Evolutionary conservation across 1,284 basidiomycete genomes (phyloP).

Genomic region (Tilletiaria anomala): DNA sequence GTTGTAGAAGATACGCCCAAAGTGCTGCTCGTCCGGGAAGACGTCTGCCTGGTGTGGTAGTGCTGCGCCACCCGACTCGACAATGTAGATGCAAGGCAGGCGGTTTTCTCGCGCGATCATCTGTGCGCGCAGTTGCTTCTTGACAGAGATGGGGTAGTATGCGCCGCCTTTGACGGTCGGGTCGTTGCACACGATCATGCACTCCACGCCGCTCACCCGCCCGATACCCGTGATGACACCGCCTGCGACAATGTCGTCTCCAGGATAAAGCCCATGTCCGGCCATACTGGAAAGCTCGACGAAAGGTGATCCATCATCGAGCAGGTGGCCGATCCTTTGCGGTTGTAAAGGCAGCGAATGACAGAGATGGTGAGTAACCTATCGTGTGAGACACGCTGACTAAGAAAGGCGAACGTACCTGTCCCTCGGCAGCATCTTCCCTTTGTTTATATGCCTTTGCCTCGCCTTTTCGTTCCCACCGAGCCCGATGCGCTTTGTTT

Average conservation of each 20-base stretch:
- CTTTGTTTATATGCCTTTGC: slow-evolving; percentile 60
- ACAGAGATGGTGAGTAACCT: neutral
- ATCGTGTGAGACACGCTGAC: neutral
- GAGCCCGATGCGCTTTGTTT: slow-evolving; percentile 23
- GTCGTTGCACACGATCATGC: slow-evolving; percentile 81
- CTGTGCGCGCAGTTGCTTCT: slow-evolving; percentile 88
- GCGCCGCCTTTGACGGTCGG: slow-evolving; percentile 43
- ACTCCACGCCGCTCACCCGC: slow-evolving; percentile 54
- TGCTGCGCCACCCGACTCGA: slow-evolving; percentile 85
- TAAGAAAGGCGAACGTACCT: slow-evolving; percentile 1
- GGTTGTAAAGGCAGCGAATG: neutral
- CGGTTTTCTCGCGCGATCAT: slow-evolving; percentile 79
- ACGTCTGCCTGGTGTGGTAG: slow-evolving; percentile 82
- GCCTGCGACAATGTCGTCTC: slow-evolving; percentile 65
- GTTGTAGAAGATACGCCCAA: slow-evolving; percentile 91
- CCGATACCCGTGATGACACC: slow-evolving; percentile 82
- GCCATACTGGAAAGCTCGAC: slow-evolving; percentile 74
- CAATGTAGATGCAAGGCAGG: slow-evolving; percentile 80
- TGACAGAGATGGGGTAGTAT: slow-evolving; percentile 72
- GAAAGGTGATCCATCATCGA: slow-evolving; percentile 79
- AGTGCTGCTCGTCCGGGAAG: slow-evolving; percentile 80
- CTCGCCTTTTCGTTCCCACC: slow-evolving; percentile 51
- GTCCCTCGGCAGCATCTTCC: slow-evolving; percentile 73
- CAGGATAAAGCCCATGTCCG: slow-evolving; percentile 70
- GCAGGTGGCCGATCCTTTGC: slow-evolving; percentile 49